Percentiles rank a stretch among this genome's conserved stretches.
Evolutionary conservation across 2,329 filamentous ascomycete species (phyloP).

Genomic region (Hypoxylon sp.): DNA sequence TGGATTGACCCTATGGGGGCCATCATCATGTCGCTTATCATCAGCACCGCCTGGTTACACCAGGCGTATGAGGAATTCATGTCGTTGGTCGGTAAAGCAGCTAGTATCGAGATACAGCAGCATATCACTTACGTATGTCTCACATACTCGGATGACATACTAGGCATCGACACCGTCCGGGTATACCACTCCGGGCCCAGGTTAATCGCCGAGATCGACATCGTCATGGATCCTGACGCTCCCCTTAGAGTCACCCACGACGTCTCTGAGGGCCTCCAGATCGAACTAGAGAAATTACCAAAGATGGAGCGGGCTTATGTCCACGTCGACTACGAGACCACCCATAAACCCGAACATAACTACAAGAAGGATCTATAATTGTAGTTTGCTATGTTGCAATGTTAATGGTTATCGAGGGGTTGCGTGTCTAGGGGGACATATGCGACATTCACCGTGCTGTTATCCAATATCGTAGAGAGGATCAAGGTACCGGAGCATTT

Average conservation of each 20-base stretch:
- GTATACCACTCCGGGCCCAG: constrained; percentile 92
- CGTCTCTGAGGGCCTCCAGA: constrained; percentile 92
- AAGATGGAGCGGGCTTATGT: constrained; percentile 96
- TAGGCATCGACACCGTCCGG: constrained; percentile 93
- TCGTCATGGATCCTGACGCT: constrained; percentile 87
- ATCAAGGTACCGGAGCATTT: background rate
- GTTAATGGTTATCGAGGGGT: background rate
- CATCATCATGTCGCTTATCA: constrained; percentile 83
- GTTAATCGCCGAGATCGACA: constrained; percentile 94
- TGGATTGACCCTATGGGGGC: constrained; percentile 97
- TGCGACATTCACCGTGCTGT: background rate
- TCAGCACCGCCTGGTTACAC: constrained; percentile 84
- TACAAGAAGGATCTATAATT: constrained; percentile 72
- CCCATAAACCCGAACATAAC: constrained; percentile 88
- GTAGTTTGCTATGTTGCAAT: background rate
- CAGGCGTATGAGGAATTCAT: constrained; percentile 93
- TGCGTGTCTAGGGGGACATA: background rate
- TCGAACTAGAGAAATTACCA: constrained; percentile 91
- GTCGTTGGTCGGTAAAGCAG: constrained; percentile 89
- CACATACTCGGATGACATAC: constrained; percentile 87
- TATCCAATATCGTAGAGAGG: background rate
- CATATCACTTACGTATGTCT: constrained; percentile 97
- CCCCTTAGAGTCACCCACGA: constrained; percentile 88
- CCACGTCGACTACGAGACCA: constrained; percentile 97
- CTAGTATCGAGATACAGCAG: constrained; percentile 87